Conservation (phyloP, 345 rosid species). For the Psidium friedrichsthalianum region DNA sequence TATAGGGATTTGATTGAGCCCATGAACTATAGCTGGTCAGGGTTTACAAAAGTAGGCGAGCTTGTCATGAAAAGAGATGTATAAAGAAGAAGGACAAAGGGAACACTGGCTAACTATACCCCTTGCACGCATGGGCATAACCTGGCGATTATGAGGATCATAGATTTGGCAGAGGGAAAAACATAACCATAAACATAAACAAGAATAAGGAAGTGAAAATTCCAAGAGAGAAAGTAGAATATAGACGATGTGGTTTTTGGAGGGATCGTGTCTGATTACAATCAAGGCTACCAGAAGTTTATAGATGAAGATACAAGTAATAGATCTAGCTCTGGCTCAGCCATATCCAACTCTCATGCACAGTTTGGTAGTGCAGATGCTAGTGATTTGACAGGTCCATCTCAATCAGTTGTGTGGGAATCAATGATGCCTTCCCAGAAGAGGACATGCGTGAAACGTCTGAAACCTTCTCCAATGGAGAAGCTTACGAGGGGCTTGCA, state of each 20-base stretch:
- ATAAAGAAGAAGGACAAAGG: conserved; percentile 82
- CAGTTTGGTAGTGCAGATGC: conserved; percentile 77
- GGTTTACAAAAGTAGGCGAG: no score
- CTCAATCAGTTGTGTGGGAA: conserved; percentile 86
- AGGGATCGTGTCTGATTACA: conserved; percentile 36
- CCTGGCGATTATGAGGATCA: conserved; percentile 49
- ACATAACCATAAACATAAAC: conserved; percentile 38
- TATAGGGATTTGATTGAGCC: no score
- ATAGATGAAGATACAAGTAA: conserved; percentile 81
- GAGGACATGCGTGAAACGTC: conserved; percentile 81
- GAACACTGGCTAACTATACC: conserved; percentile 74
- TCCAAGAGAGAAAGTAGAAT: conserved; percentile 71
- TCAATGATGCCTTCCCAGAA: conserved; percentile 77
- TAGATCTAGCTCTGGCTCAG: conserved; percentile 96
- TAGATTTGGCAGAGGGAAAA: conserved; percentile 40
- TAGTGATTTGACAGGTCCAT: conserved; percentile 88
- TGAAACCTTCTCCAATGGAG: conserved; percentile 80
- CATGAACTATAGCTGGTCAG: no score
- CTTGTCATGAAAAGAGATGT: no score
- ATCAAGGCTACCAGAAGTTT: conserved; percentile 37
- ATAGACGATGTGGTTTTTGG: conserved; percentile 30
- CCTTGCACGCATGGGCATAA: conserved; percentile 71
- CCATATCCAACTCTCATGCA: conserved; percentile 86
- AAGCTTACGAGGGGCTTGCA: conserved; percentile 86
- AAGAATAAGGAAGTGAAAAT: conserved; percentile 56